phyloP scores from a whole-genome alignment of 148 eudicot genomes.

The Pouteria glomerata region DNA sequence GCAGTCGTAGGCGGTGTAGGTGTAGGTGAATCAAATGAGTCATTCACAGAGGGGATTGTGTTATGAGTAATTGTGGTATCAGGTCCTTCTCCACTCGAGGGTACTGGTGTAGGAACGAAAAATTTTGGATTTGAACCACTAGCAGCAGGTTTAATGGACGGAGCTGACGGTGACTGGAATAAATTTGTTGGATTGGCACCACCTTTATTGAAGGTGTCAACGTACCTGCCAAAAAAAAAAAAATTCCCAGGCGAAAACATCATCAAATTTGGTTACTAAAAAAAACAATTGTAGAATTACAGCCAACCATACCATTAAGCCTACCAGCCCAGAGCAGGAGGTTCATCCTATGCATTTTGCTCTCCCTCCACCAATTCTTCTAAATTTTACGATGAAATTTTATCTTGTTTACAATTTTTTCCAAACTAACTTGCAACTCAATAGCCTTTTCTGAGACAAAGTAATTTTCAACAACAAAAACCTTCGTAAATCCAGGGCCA shows the following conservation, averaged over 20 bases:
- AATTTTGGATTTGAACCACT: conserved; percentile 42
- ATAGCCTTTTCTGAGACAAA: too few relatives aligned
- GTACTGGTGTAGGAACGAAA: conserved; percentile 60
- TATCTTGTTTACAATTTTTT: neutral
- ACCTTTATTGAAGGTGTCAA: conserved; percentile 84
- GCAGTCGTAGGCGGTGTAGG: conserved; percentile 26
- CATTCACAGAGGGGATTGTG: conserved; percentile 12
- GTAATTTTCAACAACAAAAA: neutral
- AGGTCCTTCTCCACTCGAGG: conserved; percentile 25
- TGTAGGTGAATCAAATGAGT: conserved; percentile 34
- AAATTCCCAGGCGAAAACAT: neutral
- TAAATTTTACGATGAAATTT: neutral
- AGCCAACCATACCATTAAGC: neutral
- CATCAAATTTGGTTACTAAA: neutral
- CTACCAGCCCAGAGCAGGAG: neutral
- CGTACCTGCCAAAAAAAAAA: conserved; percentile 55
- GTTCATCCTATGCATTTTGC: neutral
- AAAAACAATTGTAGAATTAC: neutral
- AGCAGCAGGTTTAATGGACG: conserved; percentile 43
- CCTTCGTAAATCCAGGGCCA: neutral
- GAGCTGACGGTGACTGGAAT: conserved; percentile 61
- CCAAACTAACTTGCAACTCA: neutral
- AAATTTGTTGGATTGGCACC: conserved; percentile 56
- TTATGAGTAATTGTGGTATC: conserved; percentile 22
- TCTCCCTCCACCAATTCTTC: neutral